Conservation (phyloP, 352 stramenopile genomes). For the Globisporangium megalacanthum region DNA sequence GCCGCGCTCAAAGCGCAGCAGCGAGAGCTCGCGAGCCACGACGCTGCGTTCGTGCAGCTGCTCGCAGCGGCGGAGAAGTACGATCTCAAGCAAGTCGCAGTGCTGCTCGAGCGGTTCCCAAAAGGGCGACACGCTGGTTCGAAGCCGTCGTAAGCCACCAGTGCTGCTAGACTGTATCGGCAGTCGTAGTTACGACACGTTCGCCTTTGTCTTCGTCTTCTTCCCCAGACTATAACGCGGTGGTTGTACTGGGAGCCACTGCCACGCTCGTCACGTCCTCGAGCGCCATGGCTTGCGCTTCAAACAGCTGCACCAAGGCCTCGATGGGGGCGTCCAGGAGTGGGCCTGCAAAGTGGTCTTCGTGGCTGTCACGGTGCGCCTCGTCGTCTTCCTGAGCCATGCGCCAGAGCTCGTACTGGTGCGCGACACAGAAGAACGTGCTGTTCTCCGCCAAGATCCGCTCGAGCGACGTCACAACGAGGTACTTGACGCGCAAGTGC, state of each 20-base stretch:
- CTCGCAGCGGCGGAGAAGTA: slow-evolving; percentile 72
- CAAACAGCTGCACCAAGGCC: slow-evolving; percentile 45
- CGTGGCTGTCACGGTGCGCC: slow-evolving; percentile 25
- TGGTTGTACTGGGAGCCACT: neutral
- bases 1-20: slow-evolving; percentile 26
- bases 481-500: slow-evolving; percentile 51
- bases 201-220: neutral
- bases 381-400: slow-evolving; percentile 66
- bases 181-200: no score
- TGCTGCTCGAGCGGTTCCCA: slow-evolving; percentile 65
- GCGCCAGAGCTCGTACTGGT: slow-evolving; percentile 57
- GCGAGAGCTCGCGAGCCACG: slow-evolving; percentile 29
- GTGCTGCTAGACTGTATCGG: neutral
- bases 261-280: slow-evolving; percentile 39
- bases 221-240: neutral
- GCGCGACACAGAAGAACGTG: slow-evolving; percentile 41
- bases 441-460: slow-evolving; percentile 37
- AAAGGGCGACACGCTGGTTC: slow-evolving; percentile 33
- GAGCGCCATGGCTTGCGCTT: slow-evolving; percentile 36
- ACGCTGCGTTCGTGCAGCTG: slow-evolving; percentile 57
- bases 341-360: slow-evolving; percentile 35
- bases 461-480: slow-evolving; percentile 57
- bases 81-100: slow-evolving; percentile 58
- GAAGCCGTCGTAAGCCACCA: slow-evolving; percentile 17
- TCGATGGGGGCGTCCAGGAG: slow-evolving; percentile 44